Evolutionary conservation across 1,284 basidiomycete genomes (phyloP).

Genomic region (Malassezia arunalokei): DNA sequence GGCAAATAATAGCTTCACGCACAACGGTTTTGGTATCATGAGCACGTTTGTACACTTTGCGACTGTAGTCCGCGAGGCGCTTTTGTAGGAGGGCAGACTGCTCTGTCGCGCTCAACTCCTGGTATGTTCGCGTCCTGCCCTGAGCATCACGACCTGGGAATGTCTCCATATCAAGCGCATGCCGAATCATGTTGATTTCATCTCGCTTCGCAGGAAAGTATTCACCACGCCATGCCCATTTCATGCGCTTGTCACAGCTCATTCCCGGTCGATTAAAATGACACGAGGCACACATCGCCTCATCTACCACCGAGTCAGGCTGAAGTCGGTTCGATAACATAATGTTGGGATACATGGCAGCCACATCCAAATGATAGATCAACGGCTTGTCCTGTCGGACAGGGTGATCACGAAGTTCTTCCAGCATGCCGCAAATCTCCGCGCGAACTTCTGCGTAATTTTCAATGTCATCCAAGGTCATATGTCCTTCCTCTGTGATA

Average conservation of each 20-base stretch:
- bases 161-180: slow-evolving; percentile 83
- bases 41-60: slow-evolving; percentile 98
- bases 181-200: slow-evolving; percentile 98
- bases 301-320: slow-evolving; percentile 93
- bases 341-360: slow-evolving; percentile 99
- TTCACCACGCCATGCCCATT: slow-evolving; percentile 98
- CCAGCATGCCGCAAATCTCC: slow-evolving; percentile 66
- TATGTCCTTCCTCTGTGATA: slow-evolving; percentile 74
- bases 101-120: slow-evolving; percentile 72
- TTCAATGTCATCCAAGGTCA: slow-evolving; percentile 68
- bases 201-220: slow-evolving; percentile 95
- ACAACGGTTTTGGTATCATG: slow-evolving; percentile 95
- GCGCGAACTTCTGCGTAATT: slow-evolving; percentile 89
- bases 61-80: slow-evolving; percentile 91
- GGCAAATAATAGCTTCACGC: slow-evolving; percentile 90
- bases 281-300: slow-evolving; percentile 91
- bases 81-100: slow-evolving; percentile 88
- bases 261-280: slow-evolving; percentile 96
- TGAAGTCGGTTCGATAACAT: slow-evolving; percentile 99
- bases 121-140: slow-evolving; percentile 64
- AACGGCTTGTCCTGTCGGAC: slow-evolving; percentile 77
- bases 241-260: slow-evolving; percentile 79
- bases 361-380: slow-evolving; percentile 97
- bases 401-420: slow-evolving; percentile 81
- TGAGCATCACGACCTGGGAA: slow-evolving; percentile 73